phyloP scores from a whole-genome alignment of 2,329 filamentous ascomycete genomes.

The Ophiostoma montium region DNA sequence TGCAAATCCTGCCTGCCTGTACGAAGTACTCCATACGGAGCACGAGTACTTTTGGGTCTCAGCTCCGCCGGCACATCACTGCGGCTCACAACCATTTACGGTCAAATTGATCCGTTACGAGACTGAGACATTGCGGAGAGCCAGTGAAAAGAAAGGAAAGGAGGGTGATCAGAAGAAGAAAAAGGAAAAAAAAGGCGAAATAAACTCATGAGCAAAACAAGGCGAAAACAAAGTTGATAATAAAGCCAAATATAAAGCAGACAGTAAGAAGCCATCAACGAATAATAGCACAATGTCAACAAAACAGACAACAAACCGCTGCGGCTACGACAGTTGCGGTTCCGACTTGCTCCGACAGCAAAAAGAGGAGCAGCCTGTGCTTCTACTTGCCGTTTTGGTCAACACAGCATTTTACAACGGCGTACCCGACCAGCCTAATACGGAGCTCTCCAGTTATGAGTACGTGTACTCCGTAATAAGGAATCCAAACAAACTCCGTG shows the following conservation, averaged over 20 bases:
- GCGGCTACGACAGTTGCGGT: background rate
- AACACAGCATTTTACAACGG: no score
- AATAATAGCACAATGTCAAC: background rate
- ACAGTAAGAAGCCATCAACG: conserved; percentile 1
- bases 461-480: no score
- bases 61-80: no score
- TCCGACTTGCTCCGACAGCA: conserved; percentile 1
- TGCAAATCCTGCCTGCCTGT: no score
- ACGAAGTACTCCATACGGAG: no score
- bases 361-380: background rate
- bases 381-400: no score
- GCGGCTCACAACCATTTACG: background rate
- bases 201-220: background rate
- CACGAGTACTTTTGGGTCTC: no score
- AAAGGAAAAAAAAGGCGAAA: background rate
- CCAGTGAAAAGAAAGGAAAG: background rate
- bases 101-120: background rate
- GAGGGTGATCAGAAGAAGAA: background rate
- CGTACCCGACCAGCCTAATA: no score
- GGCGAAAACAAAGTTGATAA: background rate
- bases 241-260: background rate
- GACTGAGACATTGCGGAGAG: background rate
- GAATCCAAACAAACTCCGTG: no score
- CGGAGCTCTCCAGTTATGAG: no score
- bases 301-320: background rate